Evolutionary conservation across 2,329 filamentous ascomycete species (phyloP).

Genomic region (Hansfordia pulvinata): DNA sequence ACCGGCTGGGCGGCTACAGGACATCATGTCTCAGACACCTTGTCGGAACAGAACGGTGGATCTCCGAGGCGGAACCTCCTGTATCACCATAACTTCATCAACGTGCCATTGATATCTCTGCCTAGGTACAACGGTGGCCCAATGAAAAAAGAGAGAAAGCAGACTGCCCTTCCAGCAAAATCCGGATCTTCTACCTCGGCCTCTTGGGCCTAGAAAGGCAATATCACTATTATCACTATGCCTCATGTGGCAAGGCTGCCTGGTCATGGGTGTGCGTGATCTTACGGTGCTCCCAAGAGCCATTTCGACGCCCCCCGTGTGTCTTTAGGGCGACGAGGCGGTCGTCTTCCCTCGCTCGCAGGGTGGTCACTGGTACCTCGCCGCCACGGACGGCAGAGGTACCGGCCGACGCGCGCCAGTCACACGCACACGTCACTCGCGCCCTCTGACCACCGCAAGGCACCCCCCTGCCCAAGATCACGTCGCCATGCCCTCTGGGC

Average conservation of each 20-base stretch:
- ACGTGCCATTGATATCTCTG: too few species aligned
- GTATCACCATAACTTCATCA: constrained; percentile 15
- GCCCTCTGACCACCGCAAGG: too few species aligned
- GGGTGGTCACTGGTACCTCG: too few species aligned
- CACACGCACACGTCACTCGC: too few species aligned
- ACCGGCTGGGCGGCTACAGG: constrained; percentile 6
- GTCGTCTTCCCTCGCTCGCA: constrained; percentile 5
- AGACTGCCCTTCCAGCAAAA: constrained; percentile 7
- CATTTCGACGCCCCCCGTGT: constrained; percentile 16
- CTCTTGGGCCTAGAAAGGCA: constrained; percentile 19
- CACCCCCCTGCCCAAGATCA: constrained; percentile 12
- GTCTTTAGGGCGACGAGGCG: constrained; percentile 12
- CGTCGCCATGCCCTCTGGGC: constrained; percentile 31
- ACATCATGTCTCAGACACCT: constrained; percentile 11
- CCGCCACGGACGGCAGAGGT: too few species aligned
- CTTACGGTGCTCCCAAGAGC: constrained; percentile 12
- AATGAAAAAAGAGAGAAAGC: constrained; percentile 12
- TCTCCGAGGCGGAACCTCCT: constrained; percentile 10
- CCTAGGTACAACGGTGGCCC: too few species aligned
- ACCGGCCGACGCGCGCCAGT: too few species aligned
- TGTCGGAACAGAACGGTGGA: constrained; percentile 8
- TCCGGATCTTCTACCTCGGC: constrained; percentile 7
- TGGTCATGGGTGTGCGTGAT: constrained; percentile 9
- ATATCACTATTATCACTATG: constrained; percentile 18
- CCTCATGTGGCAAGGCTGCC: constrained; percentile 20